Percentiles rank a stretch among this genome's conserved stretches.
phyloP scores from a whole-genome alignment of 2,329 filamentous ascomycete genomes.

The Dendrostoma leiphaemia region DNA sequence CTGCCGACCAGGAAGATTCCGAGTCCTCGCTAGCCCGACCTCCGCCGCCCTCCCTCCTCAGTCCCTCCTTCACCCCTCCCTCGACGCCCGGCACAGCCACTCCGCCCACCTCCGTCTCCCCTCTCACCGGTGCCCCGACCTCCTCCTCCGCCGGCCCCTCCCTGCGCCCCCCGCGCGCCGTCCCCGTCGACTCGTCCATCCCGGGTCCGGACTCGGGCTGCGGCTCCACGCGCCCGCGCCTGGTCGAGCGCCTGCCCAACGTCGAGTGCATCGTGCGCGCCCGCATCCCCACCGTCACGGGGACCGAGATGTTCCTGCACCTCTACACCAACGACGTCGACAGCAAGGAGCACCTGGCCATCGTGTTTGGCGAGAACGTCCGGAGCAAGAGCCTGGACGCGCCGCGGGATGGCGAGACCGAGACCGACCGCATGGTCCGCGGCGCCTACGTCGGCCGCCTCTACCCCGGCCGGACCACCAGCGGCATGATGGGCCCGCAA shows the following conservation, averaged over 20 bases:
- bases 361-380: slow-evolving; percentile 90
- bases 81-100: slow-evolving; percentile 60
- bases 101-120: slow-evolving; percentile 36
- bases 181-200: slow-evolving; percentile 59
- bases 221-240: slow-evolving; percentile 64
- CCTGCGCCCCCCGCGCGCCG: slow-evolving; percentile 42
- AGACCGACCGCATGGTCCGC: slow-evolving; percentile 88
- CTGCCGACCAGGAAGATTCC: slow-evolving; percentile 16
- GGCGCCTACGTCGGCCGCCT: slow-evolving; percentile 89
- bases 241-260: slow-evolving; percentile 73
- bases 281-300: slow-evolving; percentile 86
- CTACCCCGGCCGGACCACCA: slow-evolving; percentile 79
- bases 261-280: slow-evolving; percentile 95
- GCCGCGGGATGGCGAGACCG: slow-evolving; percentile 72
- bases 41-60: slow-evolving; percentile 70
- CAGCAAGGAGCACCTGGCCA: slow-evolving; percentile 93
- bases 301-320: slow-evolving; percentile 96
- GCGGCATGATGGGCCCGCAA: slow-evolving; percentile 50
- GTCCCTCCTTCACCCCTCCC: slow-evolving; percentile 79
- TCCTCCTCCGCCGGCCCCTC: slow-evolving; percentile 17
- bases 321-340: slow-evolving; percentile 91
- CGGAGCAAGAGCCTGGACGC: slow-evolving; percentile 71
- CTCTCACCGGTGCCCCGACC: slow-evolving; percentile 16
- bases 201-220: slow-evolving; percentile 39
- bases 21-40: slow-evolving; percentile 14